Evolutionary conservation across 139 green algal genomes (phyloP).

Genomic region (Bryopsis sp.): DNA sequence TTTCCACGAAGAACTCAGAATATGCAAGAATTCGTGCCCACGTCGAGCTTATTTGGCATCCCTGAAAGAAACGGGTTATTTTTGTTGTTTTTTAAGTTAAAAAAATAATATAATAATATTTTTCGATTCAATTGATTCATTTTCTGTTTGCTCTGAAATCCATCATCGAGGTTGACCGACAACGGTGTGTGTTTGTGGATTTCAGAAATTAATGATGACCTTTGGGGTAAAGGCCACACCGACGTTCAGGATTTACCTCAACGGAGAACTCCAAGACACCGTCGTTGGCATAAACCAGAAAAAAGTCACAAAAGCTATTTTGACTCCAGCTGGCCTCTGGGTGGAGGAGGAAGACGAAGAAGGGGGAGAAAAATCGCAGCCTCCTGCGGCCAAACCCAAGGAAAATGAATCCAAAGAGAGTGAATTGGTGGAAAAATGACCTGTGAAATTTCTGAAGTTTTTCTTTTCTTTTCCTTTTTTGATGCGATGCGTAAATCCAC

Average conservation of each 20-base stretch:
- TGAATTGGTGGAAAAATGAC: too few relatives aligned
- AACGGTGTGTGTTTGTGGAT: too few relatives aligned
- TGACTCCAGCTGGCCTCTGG: too few relatives aligned
- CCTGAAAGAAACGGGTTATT: neutral
- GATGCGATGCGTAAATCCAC: too few relatives aligned
- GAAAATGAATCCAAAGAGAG: too few relatives aligned
- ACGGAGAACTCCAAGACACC: neutral
- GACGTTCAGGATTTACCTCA: conserved; percentile 5
- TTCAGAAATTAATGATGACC: conserved; percentile 10
- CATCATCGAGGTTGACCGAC: neutral
- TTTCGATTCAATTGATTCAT: neutral
- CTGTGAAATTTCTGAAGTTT: too few relatives aligned
- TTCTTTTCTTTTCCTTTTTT: too few relatives aligned
- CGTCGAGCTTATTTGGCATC: neutral
- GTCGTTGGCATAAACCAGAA: conserved; percentile 10
- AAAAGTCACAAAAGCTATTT: neutral
- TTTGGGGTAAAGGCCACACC: conserved; percentile 15
- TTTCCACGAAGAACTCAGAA: neutral
- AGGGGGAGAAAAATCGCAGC: too few relatives aligned
- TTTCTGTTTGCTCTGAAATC: neutral
- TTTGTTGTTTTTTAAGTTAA: neutral
- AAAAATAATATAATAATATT: too few relatives aligned
- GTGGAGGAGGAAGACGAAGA: too few relatives aligned
- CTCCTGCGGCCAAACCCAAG: too few relatives aligned
- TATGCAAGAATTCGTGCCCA: conserved; percentile 3